Evolutionary conservation across 768 basidiomycete genomes (phyloP), one percentile per base, ranked within the genome.

Genomic region (Harrya chromipes): DNA sequence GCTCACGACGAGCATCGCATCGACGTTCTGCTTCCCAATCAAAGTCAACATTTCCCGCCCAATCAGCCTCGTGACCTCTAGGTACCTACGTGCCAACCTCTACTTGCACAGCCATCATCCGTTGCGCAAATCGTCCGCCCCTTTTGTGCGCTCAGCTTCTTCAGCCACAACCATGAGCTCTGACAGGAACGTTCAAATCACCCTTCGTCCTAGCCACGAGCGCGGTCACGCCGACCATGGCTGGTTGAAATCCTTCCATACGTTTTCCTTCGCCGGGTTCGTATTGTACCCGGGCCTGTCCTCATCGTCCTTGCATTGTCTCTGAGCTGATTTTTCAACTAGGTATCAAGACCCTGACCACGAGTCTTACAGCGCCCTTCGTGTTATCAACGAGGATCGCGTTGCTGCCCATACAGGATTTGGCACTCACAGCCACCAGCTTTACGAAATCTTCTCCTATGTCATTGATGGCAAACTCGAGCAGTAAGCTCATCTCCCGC

Each of bases 301-400:
- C 26, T 2, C 12, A 2, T 19, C 24, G 9, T 14, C 13, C 54
- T 58, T 21, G 14, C 52, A 52, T 65, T 19, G 59, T 61, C 14
- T 40, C 61, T 61, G 7, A 47, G 24, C 17, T 46, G 7, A 53
- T 14, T 16, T 23, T 6, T 17, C n/a, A 10, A 31, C 29, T 14
- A 83, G 79, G 59, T 95, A 92, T 63, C 74, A 81, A 35, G 84
- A 86, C 40, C 54, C 62, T 8, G 46, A 70, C 1, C 83, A 83
- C 55, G 73, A 81, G 39, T 69, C 72, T 2, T 94, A 82, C 55
- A 90, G 94, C 2, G 59, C 81, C 14, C 79, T 97, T 1, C 81
- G 94, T 9, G 90, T 97, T 31, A 85, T 97, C 67, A 97, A 97
- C 70, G 94, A 97, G 68, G 91, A 93, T 59, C 84, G 90, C n/a